Conservation (phyloP, 140 eudicot species). For the Cichorium intybus region DNA sequence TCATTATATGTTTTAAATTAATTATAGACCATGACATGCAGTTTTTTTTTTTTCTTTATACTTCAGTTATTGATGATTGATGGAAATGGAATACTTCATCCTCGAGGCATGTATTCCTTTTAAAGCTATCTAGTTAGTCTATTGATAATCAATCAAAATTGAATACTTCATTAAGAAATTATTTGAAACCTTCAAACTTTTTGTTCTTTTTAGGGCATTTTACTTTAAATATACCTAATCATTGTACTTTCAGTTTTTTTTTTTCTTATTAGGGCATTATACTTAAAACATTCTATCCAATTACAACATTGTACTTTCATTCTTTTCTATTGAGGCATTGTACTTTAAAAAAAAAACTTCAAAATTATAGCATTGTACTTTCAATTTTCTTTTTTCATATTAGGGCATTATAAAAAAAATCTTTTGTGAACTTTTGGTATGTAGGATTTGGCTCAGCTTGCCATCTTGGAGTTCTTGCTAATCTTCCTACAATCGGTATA, state of each 20-base stretch:
- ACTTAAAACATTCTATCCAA: too few species aligned
- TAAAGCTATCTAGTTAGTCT: slow-evolving; percentile 9
- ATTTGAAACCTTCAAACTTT: too few species aligned
- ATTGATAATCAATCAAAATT: too few species aligned
- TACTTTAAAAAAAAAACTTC: too few species aligned
- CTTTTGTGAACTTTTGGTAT: slow-evolving; percentile 13
- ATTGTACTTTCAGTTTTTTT: too few species aligned
- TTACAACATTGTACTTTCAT: too few species aligned
- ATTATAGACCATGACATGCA: slow-evolving; percentile 10
- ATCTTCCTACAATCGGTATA: slow-evolving; percentile 85
- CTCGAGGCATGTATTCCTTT: slow-evolving; percentile 70
- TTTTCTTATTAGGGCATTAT: too few species aligned
- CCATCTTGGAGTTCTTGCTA: slow-evolving; percentile 89
- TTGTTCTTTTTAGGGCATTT: too few species aligned
- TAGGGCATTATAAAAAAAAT: neutral
- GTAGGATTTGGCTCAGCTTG: slow-evolving; percentile 97
- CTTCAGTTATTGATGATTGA: slow-evolving; percentile 92
- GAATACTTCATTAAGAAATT: too few species aligned
- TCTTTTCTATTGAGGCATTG: too few species aligned
- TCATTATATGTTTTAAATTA: neutral
- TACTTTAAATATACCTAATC: neutral
- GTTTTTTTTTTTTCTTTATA: neutral
- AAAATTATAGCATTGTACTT: too few species aligned
- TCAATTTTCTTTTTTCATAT: too few species aligned
- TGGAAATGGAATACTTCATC: slow-evolving; percentile 98